phyloP scores from a whole-genome alignment of 176 grass and related monocot species.

The Eremochloa ophiuroides region DNA sequence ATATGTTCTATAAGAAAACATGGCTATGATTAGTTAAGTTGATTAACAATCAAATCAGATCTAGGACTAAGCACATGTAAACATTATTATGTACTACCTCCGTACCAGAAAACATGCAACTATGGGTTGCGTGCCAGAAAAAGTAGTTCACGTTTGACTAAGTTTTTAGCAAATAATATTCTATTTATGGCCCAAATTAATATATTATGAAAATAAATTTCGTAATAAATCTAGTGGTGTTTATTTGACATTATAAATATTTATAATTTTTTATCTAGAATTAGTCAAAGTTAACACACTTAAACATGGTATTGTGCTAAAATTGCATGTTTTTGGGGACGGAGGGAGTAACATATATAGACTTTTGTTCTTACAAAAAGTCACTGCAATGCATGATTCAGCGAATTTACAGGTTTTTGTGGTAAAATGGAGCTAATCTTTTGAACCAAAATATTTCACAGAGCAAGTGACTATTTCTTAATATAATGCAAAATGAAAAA shows the following conservation, averaged over 20 bases:
- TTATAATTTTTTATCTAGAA: too few species aligned
- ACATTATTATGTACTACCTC: slow-evolving; percentile 4
- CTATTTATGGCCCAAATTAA: too few species aligned
- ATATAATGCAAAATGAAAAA: background rate
- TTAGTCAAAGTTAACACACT: too few species aligned
- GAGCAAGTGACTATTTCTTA: background rate
- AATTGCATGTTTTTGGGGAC: too few species aligned
- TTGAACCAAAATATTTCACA: slow-evolving; percentile 4
- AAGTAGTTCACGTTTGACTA: too few species aligned
- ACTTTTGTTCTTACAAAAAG: background rate
- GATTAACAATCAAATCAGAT: background rate
- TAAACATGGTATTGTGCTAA: too few species aligned
- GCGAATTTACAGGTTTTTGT: slow-evolving; percentile 3
- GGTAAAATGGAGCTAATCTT: background rate
- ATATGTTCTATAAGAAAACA: slow-evolving; percentile 15
- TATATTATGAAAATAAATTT: too few species aligned
- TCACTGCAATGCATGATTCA: background rate
- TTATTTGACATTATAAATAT: too few species aligned
- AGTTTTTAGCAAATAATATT: too few species aligned
- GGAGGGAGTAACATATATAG: background rate
- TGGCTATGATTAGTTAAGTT: background rate
- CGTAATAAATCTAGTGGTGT: too few species aligned
- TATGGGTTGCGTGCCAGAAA: too few species aligned
- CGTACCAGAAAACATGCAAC: too few species aligned
- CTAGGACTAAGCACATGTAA: slow-evolving; percentile 1